phyloP scores from a whole-genome alignment of 2,329 filamentous ascomycete species.

The Aspergillus glaucus region DNA sequence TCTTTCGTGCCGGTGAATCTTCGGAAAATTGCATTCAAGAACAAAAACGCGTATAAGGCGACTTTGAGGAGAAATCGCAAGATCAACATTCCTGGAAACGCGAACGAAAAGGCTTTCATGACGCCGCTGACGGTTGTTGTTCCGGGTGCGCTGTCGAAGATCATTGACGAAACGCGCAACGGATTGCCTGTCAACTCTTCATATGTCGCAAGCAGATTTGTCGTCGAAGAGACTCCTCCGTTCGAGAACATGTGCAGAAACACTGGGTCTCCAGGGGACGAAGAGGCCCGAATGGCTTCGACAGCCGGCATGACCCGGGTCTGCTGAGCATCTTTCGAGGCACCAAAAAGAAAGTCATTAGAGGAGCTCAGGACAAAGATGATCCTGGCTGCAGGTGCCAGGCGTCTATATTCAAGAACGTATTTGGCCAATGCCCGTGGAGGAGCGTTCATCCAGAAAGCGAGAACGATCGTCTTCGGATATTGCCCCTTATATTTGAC shows the following conservation, averaged over 20 bases:
- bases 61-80: conserved; percentile 22
- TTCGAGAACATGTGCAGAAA: conserved; percentile 48
- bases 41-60: conserved; percentile 19
- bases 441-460: conserved; percentile 46
- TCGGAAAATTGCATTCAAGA: conserved; percentile 13
- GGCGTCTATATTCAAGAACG: conserved; percentile 36
- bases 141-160: conserved; percentile 45
- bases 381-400: conserved; percentile 40
- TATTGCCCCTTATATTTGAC: conserved; percentile 3
- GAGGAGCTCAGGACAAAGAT: conserved; percentile 36
- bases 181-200: conserved; percentile 22
- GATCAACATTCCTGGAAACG: conserved; percentile 26
- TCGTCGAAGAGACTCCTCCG: conserved; percentile 39
- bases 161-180: conserved; percentile 35
- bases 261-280: conserved; percentile 20
- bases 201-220: conserved; percentile 36
- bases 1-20: conserved; percentile 15
- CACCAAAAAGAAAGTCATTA: conserved; percentile 27
- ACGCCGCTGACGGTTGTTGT: conserved; percentile 18
- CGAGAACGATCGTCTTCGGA: conserved; percentile 37
- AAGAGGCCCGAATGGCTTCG: conserved; percentile 24
- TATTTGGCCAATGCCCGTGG: conserved; percentile 44
- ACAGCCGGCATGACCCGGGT: conserved; percentile 29
- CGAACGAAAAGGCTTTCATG: conserved; percentile 31
- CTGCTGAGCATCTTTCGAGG: conserved; percentile 17